Conservation (phyloP, 495 filamentous ascomycete species). For the Aspergillus diversus region DNA sequence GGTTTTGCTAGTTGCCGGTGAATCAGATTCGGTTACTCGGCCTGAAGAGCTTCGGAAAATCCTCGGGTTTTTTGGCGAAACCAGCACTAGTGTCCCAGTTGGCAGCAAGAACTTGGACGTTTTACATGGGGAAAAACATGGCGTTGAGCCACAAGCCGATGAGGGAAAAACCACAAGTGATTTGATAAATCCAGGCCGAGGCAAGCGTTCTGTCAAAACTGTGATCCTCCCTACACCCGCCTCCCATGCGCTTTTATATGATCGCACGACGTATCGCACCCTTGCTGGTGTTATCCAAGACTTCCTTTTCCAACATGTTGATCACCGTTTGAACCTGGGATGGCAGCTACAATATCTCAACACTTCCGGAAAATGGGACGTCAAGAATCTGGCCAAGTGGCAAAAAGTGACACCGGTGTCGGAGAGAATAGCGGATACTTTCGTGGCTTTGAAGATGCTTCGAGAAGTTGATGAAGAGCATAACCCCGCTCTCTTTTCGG, state of each 20-base stretch:
- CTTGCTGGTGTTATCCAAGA: conserved; percentile 80
- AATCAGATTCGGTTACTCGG: conserved; percentile 74
- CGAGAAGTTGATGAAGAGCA: conserved; percentile 85
- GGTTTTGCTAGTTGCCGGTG: conserved; percentile 77
- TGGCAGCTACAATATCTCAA: conserved; percentile 91
- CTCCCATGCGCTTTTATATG: conserved; percentile 83
- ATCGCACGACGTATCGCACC: conserved; percentile 72
- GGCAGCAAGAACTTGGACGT: conserved; percentile 26
- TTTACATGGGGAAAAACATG: conserved; percentile 33
- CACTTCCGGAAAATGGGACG: conserved; percentile 93
- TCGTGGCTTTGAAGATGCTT: conserved; percentile 86
- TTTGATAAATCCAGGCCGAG: conserved; percentile 18
- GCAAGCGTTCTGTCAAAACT: conserved; percentile 62
- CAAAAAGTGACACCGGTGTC: conserved; percentile 76
- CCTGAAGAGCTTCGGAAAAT: conserved; percentile 73
- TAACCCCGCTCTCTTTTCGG: conserved; percentile 72
- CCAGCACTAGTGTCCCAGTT: conserved; percentile 20
- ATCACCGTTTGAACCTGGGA: conserved; percentile 74
- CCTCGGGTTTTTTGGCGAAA: conserved; percentile 55
- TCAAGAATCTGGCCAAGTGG: conserved; percentile 96
- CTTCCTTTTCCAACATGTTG: conserved; percentile 75
- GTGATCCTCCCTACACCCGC: conserved; percentile 77
- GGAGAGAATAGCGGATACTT: conserved; percentile 70
- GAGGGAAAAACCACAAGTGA: conserved; percentile 27
- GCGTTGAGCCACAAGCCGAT: conserved; percentile 24